These are phyloP conservation scores for Aureobasidium subglaciale DNA, from an alignment of 2,329 filamentous ascomycete species.

Conservation along the genomic window DNA sequence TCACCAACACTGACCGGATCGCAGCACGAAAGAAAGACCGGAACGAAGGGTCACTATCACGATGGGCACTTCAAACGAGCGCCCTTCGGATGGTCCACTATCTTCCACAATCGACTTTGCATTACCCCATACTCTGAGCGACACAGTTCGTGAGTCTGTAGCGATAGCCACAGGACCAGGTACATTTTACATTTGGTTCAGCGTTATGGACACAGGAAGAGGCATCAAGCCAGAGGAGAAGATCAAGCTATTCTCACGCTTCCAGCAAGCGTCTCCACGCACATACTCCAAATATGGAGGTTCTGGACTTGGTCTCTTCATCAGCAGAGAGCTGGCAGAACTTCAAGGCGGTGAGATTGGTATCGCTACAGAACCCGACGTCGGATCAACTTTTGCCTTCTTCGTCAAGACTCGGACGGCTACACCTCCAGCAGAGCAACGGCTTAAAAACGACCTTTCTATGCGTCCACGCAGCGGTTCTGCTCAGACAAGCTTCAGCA, in stretches of 20 bases:
- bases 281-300: slow-evolving; percentile 66
- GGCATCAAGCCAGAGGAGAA: slow-evolving; percentile 34
- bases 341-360: slow-evolving; percentile 65
- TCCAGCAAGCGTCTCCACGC: slow-evolving; percentile 59
- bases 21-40: slow-evolving; percentile 18
- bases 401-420: slow-evolving; percentile 51
- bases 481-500: background rate
- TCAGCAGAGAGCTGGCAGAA: slow-evolving; percentile 59
- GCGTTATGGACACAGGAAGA: slow-evolving; percentile 25
- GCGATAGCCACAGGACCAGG: slow-evolving; percentile 4
- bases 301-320: slow-evolving; percentile 63
- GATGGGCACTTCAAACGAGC: slow-evolving; percentile 16
- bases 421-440: background rate
- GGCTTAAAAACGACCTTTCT: background rate
- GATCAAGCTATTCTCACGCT: slow-evolving; percentile 56
- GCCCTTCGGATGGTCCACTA: slow-evolving; percentile 19
- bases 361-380: slow-evolving; percentile 50
- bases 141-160: slow-evolving; percentile 14
- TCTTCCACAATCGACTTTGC: slow-evolving; percentile 20
- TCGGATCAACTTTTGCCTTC: slow-evolving; percentile 60
- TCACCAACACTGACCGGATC: background rate
- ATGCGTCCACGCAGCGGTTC: background rate
- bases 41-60: slow-evolving; percentile 18
- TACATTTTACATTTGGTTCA: slow-evolving; percentile 20
- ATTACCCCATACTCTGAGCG: slow-evolving; percentile 17